Evolutionary conservation across 768 basidiomycete species (phyloP), one percentile per base, ranked within the genome.

Genomic region (Leucocoprinus sp.): DNA sequence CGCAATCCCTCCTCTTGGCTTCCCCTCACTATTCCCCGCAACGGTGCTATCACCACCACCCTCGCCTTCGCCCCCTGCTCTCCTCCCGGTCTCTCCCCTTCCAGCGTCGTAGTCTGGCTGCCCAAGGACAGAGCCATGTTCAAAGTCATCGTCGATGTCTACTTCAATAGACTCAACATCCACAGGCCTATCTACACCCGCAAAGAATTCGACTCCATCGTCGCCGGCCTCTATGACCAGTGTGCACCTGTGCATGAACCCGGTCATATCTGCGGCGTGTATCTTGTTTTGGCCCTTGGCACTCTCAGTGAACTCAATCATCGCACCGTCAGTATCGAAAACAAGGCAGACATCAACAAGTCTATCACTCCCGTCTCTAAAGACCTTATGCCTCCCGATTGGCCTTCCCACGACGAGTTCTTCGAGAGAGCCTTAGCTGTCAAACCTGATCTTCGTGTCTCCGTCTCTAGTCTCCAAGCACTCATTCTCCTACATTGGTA

Each of bases 401-500:
- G 87, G 87, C 89, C 88, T 8, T 76, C 77, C 31, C 82, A 87
- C 49, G 84, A 85, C 51, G 86, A 90, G 54, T 89, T 92, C 61
- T 89, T 90, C 60, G 81, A 86, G 50, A 72, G 82, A 24, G 86
- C 87, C 1, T 64, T 91, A 2, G 70, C 74, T 15, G 72, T 88
- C 52, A 90, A 92, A 58, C 84, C 87, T 7, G 85, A 92, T 51
- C 66, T 92, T 34, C 78, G 83, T 8, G 87, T 90, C 57, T 88
- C 87, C 4, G 76, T 90, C 34, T 79, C 82, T 4, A 87, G 85
- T 57, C 64, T 92, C 50, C 89, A 92, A 60, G 84, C 89, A 0
- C 71, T 92, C 43, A 88, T 90, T 19, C 62, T 92, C 5, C 61
- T 91, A 37, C 90, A 92, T 45, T 91, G 87, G 89, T 90, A 91